Evolutionary conservation across 345 rosid species (phyloP).

Genomic region (Brassica cretica): DNA sequence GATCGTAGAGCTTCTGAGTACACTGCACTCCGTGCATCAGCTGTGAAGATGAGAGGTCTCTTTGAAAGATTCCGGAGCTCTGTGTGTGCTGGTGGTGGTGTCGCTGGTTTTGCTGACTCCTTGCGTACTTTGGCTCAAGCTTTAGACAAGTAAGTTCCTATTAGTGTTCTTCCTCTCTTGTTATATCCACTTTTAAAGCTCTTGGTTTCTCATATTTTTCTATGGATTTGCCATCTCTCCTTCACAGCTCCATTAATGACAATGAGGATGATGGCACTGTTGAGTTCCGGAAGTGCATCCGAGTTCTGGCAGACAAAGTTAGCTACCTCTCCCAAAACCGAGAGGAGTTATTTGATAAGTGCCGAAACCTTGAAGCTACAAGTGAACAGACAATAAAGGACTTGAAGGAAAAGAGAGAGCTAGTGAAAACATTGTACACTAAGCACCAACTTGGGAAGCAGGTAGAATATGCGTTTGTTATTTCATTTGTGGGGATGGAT

Average conservation of each 20-base stretch:
- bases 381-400: constrained; percentile 79
- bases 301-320: constrained; percentile 77
- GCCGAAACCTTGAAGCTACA: constrained; percentile 59
- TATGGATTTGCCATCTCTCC: constrained; percentile 25
- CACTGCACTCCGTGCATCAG: constrained; percentile 74
- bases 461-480: constrained; percentile 48
- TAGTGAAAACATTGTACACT: constrained; percentile 67
- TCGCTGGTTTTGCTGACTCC: constrained; percentile 76
- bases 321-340: constrained; percentile 72
- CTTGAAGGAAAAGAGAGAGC: constrained; percentile 77
- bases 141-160: constrained; percentile 71
- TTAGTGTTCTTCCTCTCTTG: background rate
- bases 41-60: constrained; percentile 80
- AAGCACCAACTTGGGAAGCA: constrained; percentile 96
- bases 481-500: constrained; percentile 6
- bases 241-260: constrained; percentile 66
- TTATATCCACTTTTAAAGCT: constrained; percentile 6
- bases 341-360: constrained; percentile 77
- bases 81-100: constrained; percentile 63
- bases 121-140: constrained; percentile 81
- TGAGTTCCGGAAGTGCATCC: constrained; percentile 74
- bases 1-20: constrained; percentile 89
- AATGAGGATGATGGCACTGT: constrained; percentile 71
- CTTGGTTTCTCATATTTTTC: constrained; percentile 18
- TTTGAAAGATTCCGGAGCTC: constrained; percentile 77